A percentile compares a stretch with the other conserved stretches of the same genome.
Evolutionary conservation across 768 basidiomycete species (phyloP).

Genomic region (Boletus patriciae): DNA sequence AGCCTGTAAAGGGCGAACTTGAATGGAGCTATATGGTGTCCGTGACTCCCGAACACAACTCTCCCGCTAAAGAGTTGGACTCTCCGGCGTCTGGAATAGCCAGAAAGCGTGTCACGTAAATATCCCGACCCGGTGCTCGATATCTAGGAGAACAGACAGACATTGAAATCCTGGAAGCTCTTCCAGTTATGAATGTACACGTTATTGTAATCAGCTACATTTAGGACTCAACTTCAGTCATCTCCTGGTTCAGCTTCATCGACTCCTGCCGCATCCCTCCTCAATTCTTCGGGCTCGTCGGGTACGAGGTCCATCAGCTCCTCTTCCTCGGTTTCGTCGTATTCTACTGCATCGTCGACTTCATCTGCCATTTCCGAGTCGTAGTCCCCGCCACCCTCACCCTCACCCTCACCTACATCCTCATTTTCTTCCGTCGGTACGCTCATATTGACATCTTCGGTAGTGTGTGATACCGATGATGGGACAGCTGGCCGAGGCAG

Average conservation of each 20-base stretch:
- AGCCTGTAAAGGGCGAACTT: no score
- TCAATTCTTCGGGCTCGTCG: slow-evolving; percentile 46
- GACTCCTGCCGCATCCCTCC: slow-evolving; percentile 38
- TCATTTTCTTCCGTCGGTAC: slow-evolving; percentile 28
- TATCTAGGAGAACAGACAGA: no score
- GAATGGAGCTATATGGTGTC: no score
- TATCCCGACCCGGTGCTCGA: no score
- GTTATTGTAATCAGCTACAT: neutral
- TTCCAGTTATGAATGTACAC: neutral
- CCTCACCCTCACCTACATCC: slow-evolving; percentile 36
- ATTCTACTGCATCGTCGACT: slow-evolving; percentile 24
- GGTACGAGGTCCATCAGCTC: slow-evolving; percentile 43
- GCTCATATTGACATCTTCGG: slow-evolving; percentile 25
- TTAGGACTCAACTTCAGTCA: slow-evolving; percentile 6
- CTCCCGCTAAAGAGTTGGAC: no score
- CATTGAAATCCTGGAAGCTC: no score
- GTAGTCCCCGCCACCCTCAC: slow-evolving; percentile 31
- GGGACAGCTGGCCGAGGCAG: slow-evolving; percentile 30
- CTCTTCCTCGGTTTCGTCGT: slow-evolving; percentile 42
- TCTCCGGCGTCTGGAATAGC: no score
- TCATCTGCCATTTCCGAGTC: slow-evolving; percentile 27
- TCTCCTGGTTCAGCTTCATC: slow-evolving; percentile 30
- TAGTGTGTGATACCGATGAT: slow-evolving; percentile 28
- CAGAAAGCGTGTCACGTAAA: no score
- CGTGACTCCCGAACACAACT: no score